Evolutionary conservation across 2,329 filamentous ascomycete species (phyloP).

Genomic region (Dactylonectria estremocensis): DNA sequence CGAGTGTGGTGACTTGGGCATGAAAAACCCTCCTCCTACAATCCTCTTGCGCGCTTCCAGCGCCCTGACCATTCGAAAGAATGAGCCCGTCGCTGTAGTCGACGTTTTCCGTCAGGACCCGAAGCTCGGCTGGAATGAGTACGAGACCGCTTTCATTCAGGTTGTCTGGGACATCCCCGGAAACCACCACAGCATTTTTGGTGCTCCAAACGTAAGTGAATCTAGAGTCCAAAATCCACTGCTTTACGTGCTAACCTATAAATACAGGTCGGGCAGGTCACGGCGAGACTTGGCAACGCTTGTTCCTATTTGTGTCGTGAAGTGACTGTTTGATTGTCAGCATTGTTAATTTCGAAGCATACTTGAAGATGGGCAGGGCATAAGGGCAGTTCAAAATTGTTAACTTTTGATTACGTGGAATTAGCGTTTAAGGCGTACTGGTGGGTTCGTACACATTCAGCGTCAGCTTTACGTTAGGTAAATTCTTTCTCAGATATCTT

Average conservation of each 20-base stretch:
- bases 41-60: constrained; percentile 22
- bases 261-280: constrained; percentile 16
- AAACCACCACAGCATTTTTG: constrained; percentile 27
- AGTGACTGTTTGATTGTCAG: constrained; percentile 13
- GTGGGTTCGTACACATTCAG: neutral
- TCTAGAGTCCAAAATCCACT: neutral
- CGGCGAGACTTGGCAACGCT: constrained; percentile 16
- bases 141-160: constrained; percentile 22
- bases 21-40: constrained; percentile 21
- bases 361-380: neutral
- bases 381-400: neutral
- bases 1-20: constrained; percentile 9
- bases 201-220: constrained; percentile 13
- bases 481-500: neutral
- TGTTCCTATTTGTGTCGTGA: constrained; percentile 18
- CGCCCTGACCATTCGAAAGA: constrained; percentile 14
- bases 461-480: neutral
- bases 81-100: constrained; percentile 20
- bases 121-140: constrained; percentile 22
- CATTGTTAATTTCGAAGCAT: neutral
- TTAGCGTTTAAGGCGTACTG: neutral
- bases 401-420: neutral
- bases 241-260: neutral
- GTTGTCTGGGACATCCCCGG: constrained; percentile 28
- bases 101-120: constrained; percentile 24